Evolutionary conservation across 306 rosid species (phyloP), one percentile per base, ranked within the genome.

Genomic region (Lathyrus aphaca): DNA sequence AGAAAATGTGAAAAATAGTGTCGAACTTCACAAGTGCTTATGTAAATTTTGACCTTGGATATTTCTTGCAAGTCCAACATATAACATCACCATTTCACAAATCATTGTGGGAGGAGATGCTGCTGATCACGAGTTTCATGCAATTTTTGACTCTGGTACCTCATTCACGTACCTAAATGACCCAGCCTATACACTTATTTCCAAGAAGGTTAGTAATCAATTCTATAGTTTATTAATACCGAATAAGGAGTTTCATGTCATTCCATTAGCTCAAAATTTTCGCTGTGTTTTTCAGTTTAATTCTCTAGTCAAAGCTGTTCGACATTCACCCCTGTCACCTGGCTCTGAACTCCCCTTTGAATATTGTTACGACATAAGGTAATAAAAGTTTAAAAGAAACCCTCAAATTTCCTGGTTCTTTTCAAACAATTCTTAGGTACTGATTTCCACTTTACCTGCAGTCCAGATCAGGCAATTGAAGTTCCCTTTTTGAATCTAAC

Each of bases 131-230:
- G 83, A 75, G 69, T 84, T 87, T 72, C 30, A 82, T 73, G 90
- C 99, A 69, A 84, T 95, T 73, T 89, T 87, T 51, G 97, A 95
- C 87, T 64, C 96, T 12, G 97, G 97, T 18, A 89, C 95, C 74
- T 87, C 97, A 3, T 95, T 84, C 75, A 89, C 99, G 11, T 73
- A 81, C 89, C 75, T 95, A 69, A 87, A 62, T 1, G 95, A 95
- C 18, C 96, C 99, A 4, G 95, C 89, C 62, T 91, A 95, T 75
- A 73, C 95, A 23, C 71, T 46, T 69, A 76, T 95, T 64, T 59
- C 87, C 1, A 49, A 82, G 68, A 80, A 42, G 68, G 96, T 91
- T 81, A 84, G 92, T 57, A 14, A 7, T 79, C 64, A 57, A 27
- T 21, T 10, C 21, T 3, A 21, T 23, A 16, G 11, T 68, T 57